These are phyloP conservation scores for Saccharomycopsis babjevae DNA, from an alignment of 805 yeast species.

Conservation along the genomic window DNA sequence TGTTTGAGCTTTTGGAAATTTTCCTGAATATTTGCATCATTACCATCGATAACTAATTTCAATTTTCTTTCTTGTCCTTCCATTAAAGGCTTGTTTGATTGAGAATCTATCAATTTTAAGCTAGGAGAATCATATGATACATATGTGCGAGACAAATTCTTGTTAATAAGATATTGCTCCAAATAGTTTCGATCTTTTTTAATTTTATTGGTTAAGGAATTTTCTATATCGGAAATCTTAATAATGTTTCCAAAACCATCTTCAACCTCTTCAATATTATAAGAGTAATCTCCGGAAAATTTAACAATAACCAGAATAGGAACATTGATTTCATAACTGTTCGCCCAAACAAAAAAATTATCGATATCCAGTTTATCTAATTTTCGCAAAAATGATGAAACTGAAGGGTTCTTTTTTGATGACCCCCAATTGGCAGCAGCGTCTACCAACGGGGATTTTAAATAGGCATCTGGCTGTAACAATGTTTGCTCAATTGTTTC, in stretches of 20 bases:
- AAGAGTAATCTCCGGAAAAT: constrained; percentile 42
- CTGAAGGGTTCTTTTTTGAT: not conserved
- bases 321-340: constrained; percentile 34
- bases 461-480: constrained; percentile 37
- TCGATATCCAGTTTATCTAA: constrained; percentile 13
- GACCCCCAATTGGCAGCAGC: constrained; percentile 11
- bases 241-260: constrained; percentile 61
- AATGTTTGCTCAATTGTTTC: constrained; percentile 32
- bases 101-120: constrained; percentile 34
- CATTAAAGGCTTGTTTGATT: constrained; percentile 10
- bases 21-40: not conserved
- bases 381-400: constrained; percentile 1
- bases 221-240: constrained; percentile 23
- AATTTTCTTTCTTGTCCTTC: constrained; percentile 12
- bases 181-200: constrained; percentile 13
- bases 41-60: constrained; percentile 11
- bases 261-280: constrained; percentile 44
- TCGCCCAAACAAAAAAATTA: constrained; percentile 26
- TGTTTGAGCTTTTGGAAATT: constrained; percentile 6
- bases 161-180: constrained; percentile 9
- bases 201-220: constrained; percentile 7
- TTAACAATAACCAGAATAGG: constrained; percentile 30
- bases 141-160: constrained; percentile 23
- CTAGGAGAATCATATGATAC: constrained; percentile 47
- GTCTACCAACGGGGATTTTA: constrained; percentile 40